Percentiles rank a stretch among this genome's conserved stretches.
Conservation (phyloP, 306 rosid species). For the Quercus agrifolia region DNA sequence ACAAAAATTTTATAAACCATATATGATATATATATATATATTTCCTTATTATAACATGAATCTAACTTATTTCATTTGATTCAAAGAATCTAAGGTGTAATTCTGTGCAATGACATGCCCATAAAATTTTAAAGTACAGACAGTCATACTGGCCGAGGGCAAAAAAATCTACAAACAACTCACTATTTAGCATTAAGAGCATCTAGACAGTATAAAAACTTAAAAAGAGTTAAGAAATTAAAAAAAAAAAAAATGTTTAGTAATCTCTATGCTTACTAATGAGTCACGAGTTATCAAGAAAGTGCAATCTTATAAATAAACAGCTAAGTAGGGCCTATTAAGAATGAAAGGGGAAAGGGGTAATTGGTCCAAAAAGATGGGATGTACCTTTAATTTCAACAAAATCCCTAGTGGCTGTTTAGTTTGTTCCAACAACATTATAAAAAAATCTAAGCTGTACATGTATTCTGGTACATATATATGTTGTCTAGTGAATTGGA, state of each 20-base stretch:
- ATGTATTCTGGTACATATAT: constrained; percentile 2
- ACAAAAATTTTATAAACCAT: not conserved
- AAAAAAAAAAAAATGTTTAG: not conserved
- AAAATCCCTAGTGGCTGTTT: not conserved
- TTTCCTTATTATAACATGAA: not conserved
- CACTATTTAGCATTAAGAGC: not conserved
- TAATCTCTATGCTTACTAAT: too few relatives aligned
- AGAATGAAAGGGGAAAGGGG: not conserved
- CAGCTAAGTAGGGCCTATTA: not conserved
- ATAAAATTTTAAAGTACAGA: too few relatives aligned
- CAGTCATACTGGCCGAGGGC: not conserved
- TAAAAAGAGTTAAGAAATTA: not conserved
- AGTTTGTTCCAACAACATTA: not conserved
- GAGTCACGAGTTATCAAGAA: not conserved
- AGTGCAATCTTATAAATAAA: not conserved
- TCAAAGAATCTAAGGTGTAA: not conserved
- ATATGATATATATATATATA: not conserved
- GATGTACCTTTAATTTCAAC: not conserved
- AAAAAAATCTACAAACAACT: not conserved
- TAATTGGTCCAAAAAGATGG: not conserved
- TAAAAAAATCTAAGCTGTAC: not conserved
- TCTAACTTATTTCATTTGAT: too few relatives aligned
- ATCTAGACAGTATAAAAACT: not conserved
- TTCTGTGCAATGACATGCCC: not conserved
- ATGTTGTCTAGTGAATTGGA: constrained; percentile 6